Conservation (phyloP, 352 stramenopile genomes). For the Peronospora tabacina region DNA sequence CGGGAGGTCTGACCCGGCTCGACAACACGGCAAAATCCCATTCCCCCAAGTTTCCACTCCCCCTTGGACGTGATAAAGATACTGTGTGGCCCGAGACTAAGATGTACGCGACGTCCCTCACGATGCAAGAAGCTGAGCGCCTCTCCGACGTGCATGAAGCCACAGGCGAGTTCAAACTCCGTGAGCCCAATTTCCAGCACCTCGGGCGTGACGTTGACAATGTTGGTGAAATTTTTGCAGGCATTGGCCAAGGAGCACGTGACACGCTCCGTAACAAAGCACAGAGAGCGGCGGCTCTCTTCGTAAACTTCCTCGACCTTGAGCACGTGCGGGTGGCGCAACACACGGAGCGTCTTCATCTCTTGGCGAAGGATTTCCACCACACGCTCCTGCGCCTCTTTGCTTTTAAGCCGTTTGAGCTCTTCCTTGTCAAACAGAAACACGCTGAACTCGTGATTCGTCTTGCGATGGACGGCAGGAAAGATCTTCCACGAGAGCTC, state of each 20-base stretch:
- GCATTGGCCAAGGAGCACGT: constrained; percentile 87
- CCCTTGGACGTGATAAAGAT: constrained; percentile 89
- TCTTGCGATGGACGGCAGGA: constrained; percentile 75
- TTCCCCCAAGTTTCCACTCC: constrained; percentile 88
- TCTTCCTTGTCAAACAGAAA: constrained; percentile 87
- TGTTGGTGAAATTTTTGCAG: constrained; percentile 85
- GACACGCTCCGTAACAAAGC: constrained; percentile 87
- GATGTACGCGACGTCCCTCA: constrained; percentile 81
- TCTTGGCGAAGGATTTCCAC: constrained; percentile 84
- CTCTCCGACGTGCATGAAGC: constrained; percentile 84
- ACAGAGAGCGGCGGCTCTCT: constrained; percentile 74
- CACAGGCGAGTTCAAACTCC: constrained; percentile 83
- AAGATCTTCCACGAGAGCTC: constrained; percentile 83
- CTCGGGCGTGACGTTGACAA: constrained; percentile 78
- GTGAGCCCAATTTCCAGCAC: constrained; percentile 84
- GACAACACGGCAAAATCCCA: constrained; percentile 83
- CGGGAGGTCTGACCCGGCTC: constrained; percentile 74
- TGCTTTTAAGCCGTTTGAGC: constrained; percentile 73
- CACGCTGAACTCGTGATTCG: constrained; percentile 65
- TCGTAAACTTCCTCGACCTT: constrained; percentile 89
- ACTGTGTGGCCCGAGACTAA: constrained; percentile 79
- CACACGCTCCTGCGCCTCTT: constrained; percentile 80
- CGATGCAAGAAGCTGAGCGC: constrained; percentile 87
- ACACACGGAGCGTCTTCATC: constrained; percentile 80
- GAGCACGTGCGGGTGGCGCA: constrained; percentile 84